phyloP scores from a whole-genome alignment of 2,329 filamentous ascomycete species.

The Zalaria obscura region DNA sequence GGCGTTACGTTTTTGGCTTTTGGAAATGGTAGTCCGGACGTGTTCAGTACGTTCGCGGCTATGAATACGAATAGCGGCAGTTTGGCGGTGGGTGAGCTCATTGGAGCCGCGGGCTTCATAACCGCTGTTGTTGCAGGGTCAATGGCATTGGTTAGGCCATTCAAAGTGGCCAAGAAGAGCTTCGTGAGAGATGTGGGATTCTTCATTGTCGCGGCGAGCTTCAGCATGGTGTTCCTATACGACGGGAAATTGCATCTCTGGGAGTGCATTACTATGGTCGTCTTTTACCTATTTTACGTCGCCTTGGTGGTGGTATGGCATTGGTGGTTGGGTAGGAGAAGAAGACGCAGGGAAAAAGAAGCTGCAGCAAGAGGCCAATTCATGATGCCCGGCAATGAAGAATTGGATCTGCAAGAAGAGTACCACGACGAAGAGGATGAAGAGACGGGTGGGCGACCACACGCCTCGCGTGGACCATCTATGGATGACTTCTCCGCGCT shows the following conservation, averaged over 20 bases:
- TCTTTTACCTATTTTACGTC: slow-evolving; percentile 83
- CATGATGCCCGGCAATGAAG: slow-evolving; percentile 36
- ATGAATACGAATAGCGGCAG: slow-evolving; percentile 97
- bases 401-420: slow-evolving; percentile 40
- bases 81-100: slow-evolving; percentile 85
- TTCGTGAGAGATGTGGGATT: slow-evolving; percentile 88
- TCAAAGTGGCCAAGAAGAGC: slow-evolving; percentile 75
- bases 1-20: slow-evolving; percentile 95
- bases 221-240: slow-evolving; percentile 74
- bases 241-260: slow-evolving; percentile 75
- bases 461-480: slow-evolving; percentile 32
- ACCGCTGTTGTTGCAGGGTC: slow-evolving; percentile 90
- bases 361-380: slow-evolving; percentile 62
- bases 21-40: slow-evolving; percentile 93
- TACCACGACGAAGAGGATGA: slow-evolving; percentile 39
- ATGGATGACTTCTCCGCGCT: slow-evolving; percentile 49
- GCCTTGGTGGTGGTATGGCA: slow-evolving; percentile 81
- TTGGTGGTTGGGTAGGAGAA: slow-evolving; percentile 59
- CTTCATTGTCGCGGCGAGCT: slow-evolving; percentile 74
- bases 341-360: slow-evolving; percentile 48
- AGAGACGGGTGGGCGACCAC: slow-evolving; percentile 22
- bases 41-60: slow-evolving; percentile 96
- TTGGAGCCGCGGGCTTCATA: slow-evolving; percentile 92
- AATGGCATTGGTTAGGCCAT: slow-evolving; percentile 93
- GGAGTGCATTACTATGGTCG: slow-evolving; percentile 86